Base-by-base conservation (phyloP, 768 basidiomycete genomes). In the Kwoniella europaea region DNA sequence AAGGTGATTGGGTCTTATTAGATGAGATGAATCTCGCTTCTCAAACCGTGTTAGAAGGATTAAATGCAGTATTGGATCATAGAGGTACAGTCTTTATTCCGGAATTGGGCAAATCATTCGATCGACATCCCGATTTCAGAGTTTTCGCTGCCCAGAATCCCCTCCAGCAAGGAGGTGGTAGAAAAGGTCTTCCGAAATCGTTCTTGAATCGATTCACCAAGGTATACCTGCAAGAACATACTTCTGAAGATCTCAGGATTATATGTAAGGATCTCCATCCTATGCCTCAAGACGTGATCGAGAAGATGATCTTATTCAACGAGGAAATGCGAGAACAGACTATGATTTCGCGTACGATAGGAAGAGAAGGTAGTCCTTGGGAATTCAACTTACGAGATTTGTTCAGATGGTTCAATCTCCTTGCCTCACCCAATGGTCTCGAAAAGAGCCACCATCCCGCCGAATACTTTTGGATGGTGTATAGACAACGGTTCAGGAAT, bases 1-100 rank as follows among this genome's bases (percentile, higher is more conserved):
- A 91, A n/a, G 97, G 97, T 0, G 90, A 93, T 70, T 99, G 97
- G 97, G 96, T 98, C 5, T 88, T 99, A 6, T 88, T 99, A 10
- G 97, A 99, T 80, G 97, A 99, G 82, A 98, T 99, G 97, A 99
- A 99, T 80, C 87, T 99, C 50, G 96, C 96, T 0, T 93, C 96
- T 41, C 96, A 99, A 79, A 91, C 97, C 0, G 91, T 99, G 4
- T 88, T 99, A 1, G 97, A 99, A 85, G 97, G 97, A 35, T 88
- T 99, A 52, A 99, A 99, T 79, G 94, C 97, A 1, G 89, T 96
- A 10, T 85, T 99, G 41, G 97, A 99, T 83, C 96, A 98, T 83
- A 90, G 97, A 63, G 96, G 97, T 35, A 89, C 91, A 1, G 93
- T 97, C 27, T 98, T 90, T 83, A 91, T 99, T 53, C 97, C 97